Evolutionary conservation across 495 filamentous ascomycete genomes (phyloP).

Genomic region (Talaromyces trachyspermus): DNA sequence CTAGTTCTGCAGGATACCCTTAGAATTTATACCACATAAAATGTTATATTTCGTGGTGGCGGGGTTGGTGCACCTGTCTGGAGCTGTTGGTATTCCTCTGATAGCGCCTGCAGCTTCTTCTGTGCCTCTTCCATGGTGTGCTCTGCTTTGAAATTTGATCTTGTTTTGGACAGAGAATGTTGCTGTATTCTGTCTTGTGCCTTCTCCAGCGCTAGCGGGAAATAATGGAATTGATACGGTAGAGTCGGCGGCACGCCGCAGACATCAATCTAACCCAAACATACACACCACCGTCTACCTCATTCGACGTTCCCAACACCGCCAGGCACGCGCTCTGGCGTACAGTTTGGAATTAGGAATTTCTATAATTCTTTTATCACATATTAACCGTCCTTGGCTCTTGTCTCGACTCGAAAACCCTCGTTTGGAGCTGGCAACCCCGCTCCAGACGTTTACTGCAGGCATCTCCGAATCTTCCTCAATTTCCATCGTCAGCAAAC

Average conservation of each 20-base stretch:
- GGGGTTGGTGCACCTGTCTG: conserved; percentile 76
- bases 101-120: conserved; percentile 68
- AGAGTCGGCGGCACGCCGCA: too few species aligned
- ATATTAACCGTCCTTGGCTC: too few species aligned
- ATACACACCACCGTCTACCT: not conserved
- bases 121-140: conserved; percentile 46
- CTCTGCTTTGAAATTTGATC: not conserved
- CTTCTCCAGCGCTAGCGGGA: too few species aligned
- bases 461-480: not conserved
- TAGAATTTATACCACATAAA: conserved; percentile 1
- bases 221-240: too few species aligned
- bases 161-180: not conserved
- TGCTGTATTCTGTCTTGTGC: too few species aligned
- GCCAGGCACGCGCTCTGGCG: too few species aligned
- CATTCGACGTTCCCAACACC: too few species aligned
- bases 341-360: not conserved
- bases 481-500: not conserved
- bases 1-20: conserved; percentile 53
- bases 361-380: not conserved
- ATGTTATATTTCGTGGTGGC: conserved; percentile 3
- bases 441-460: conserved; percentile 2
- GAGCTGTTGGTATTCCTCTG: conserved; percentile 79
- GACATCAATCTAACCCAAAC: too few species aligned
- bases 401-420: too few species aligned
- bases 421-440: conserved; percentile 10